Conservation (phyloP, 2,329 filamentous ascomycete species). For the Scedosporium aurantiacum region DNA sequence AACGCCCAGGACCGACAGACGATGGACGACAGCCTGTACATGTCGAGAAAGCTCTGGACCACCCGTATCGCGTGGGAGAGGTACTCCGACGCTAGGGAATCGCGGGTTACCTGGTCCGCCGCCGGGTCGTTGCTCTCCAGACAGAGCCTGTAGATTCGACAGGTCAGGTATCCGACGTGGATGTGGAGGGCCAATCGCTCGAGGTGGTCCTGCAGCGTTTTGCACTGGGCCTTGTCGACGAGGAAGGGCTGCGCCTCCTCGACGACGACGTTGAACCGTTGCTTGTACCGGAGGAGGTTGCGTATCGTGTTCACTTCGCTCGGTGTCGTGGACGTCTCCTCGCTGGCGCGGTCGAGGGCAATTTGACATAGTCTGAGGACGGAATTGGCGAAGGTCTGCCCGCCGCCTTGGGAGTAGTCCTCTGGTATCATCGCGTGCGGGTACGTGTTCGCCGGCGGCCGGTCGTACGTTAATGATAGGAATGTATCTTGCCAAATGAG, state of each 20-base stretch:
- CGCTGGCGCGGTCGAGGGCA: not conserved
- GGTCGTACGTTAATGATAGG: conserved; percentile 1
- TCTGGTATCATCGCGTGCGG: not conserved
- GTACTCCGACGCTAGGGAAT: not conserved
- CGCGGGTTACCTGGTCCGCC: not conserved
- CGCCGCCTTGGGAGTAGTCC: not conserved
- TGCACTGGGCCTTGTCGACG: not conserved
- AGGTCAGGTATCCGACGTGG: not conserved
- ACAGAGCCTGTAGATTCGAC: not conserved
- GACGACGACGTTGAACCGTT: not conserved
- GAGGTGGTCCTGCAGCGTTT: conserved; percentile 1
- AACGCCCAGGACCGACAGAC: conserved; percentile 1
- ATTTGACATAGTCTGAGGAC: not conserved
- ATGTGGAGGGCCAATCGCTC: not conserved
- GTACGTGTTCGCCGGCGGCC: not conserved
- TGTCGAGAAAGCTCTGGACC: conserved; percentile 3
- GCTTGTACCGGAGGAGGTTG: not conserved
- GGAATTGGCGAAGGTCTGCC: not conserved
- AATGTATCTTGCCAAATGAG: conserved; percentile 4
- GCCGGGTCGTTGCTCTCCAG: not conserved
- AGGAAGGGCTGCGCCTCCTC: not conserved
- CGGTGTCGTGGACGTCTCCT: not conserved
- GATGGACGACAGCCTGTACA: not conserved
- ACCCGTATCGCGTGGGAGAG: not conserved
- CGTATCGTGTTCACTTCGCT: not conserved